Evolutionary conservation across 495 filamentous ascomycete genomes (phyloP), one percentile per base, ranked within the genome.

Genomic region (Hypomontagnella monticulosa): DNA sequence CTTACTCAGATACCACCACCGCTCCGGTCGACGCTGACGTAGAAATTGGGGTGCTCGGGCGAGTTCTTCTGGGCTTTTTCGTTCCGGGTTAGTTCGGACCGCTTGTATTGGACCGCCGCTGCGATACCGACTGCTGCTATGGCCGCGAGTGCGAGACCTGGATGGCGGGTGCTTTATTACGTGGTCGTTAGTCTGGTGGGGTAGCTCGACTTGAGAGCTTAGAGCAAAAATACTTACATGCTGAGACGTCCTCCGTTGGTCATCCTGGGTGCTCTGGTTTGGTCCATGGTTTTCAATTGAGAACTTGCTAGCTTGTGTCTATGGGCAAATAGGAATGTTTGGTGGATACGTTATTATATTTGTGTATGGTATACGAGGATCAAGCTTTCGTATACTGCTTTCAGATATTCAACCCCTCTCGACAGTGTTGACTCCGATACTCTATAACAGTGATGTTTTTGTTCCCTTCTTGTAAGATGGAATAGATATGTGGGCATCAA

Each of bases 21-120:
- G 58, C 80, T 82, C 30, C 80, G 74, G n/a, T 82, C 80, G 44
- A 81, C 79, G 58, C 73, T 79, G 30, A 82, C 80, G 57, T 81
- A 79, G 32, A 76, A 61, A 30, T 72, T 75, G 18, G 64, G 54
- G 14, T 57, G 7, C 9, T 66, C 57, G 50, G 59, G 36, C 32
- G 74, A 66, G 54, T 64, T 72, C 73, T 73, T 74, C 50, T 80
- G 79, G 30, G 72, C 71, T 6, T 51, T 51, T 68, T 82, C 79
- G 73, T 82, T 82, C 37, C 76, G 70, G 16, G 59, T 61, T 34
- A 79, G 49, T 4, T 63, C 67, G n/a, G 57, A 44, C 3, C 74
- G 68, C 27, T 76, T 43, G 69, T 76, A 76, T 48, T 70, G 71
- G 69, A 80, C 71, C 48, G 63, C 69, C 40, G 71, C 53, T 43